phyloP scores from a whole-genome alignment of 257 asterid genomes.

The Jaltomata sinuosa region DNA sequence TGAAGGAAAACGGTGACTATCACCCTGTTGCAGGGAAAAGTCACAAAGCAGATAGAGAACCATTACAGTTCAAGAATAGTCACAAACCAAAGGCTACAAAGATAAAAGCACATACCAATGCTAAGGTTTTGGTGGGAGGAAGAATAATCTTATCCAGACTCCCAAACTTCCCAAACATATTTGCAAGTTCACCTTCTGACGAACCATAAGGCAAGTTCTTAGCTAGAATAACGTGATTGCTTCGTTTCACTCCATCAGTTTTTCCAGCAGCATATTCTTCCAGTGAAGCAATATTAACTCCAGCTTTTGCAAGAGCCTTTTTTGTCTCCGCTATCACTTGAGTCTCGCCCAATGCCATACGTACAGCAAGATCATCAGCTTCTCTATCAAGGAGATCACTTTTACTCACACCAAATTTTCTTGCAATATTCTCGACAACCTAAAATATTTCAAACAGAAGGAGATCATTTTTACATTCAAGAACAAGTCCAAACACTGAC shows the following conservation, averaged over 20 bases:
- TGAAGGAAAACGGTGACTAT: background rate
- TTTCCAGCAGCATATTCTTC: constrained; percentile 80
- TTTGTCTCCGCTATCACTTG: constrained; percentile 93
- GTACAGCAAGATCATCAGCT: constrained; percentile 72
- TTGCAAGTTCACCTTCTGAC: constrained; percentile 69
- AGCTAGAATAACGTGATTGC: constrained; percentile 82
- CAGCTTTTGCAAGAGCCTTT: constrained; percentile 72
- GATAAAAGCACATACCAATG: constrained; percentile 49
- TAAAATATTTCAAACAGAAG: constrained; percentile 1
- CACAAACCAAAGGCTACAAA: background rate
- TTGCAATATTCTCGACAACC: constrained; percentile 86
- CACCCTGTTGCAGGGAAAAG: background rate
- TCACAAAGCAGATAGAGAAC: background rate
- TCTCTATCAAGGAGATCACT: constrained; percentile 79
- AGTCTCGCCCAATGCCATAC: constrained; percentile 88
- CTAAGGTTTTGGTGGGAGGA: constrained; percentile 84
- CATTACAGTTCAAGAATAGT: background rate
- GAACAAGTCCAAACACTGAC: constrained; percentile 6
- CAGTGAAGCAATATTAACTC: constrained; percentile 65
- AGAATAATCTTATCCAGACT: constrained; percentile 76
- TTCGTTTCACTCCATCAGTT: constrained; percentile 70
- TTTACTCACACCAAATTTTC: constrained; percentile 84
- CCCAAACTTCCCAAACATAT: constrained; percentile 82
- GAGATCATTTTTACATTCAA: constrained; percentile 9
- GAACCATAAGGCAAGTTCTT: constrained; percentile 90